Conservation (phyloP, 257 asterid genomes). For the Penstemon eatonii region DNA sequence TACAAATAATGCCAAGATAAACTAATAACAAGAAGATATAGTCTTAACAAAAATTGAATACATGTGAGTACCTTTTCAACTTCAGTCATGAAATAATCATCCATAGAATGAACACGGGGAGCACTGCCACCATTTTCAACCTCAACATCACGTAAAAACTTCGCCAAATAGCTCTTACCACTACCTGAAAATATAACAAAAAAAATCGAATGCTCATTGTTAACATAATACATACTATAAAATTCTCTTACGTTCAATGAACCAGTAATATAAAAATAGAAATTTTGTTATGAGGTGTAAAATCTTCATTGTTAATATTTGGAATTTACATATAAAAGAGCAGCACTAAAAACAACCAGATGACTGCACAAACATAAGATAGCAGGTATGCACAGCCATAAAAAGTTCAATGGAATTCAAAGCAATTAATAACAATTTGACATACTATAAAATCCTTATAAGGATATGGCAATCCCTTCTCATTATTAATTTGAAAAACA, state of each 20-base stretch:
- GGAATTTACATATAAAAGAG: neutral
- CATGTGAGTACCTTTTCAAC: slow-evolving; percentile 74
- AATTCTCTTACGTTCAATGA: neutral
- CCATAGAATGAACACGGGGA: slow-evolving; percentile 93
- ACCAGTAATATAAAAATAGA: neutral
- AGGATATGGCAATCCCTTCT: neutral
- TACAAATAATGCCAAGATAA: neutral
- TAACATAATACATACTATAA: neutral
- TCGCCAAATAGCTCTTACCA: slow-evolving; percentile 97
- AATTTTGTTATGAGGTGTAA: neutral
- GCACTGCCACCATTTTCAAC: slow-evolving; percentile 92
- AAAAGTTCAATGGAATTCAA: neutral
- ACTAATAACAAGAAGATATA: no score
- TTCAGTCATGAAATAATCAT: slow-evolving; percentile 98
- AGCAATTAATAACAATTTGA: neutral
- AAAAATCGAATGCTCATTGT: neutral
- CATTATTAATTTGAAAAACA: slow-evolving; percentile 14
- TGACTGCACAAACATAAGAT: neutral
- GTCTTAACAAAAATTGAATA: neutral
- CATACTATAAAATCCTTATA: neutral
- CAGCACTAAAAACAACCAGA: slow-evolving; percentile 7
- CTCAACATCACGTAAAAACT: slow-evolving; percentile 84
- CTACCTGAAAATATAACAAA: slow-evolving; percentile 62
- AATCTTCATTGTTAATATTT: neutral
- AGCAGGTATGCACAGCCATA: slow-evolving; percentile 7